A percentile compares a stretch with the other conserved stretches of the same genome.
Conservation (phyloP, 768 basidiomycete species). For the Tephrocybe rancida region DNA sequence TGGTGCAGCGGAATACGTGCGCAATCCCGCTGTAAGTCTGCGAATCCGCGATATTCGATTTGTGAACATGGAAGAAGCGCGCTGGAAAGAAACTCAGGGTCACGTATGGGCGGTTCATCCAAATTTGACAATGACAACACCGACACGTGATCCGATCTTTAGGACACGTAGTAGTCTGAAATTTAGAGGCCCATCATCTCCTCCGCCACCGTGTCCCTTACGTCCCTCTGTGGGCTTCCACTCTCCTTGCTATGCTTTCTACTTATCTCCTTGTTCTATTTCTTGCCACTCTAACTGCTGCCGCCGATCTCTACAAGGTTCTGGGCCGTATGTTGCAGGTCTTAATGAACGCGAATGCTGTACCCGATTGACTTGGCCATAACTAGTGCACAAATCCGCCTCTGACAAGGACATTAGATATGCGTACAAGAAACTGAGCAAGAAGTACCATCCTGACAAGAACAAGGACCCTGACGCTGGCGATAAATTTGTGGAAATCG, state of each 20-base stretch:
- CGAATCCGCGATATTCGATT: constrained; percentile 18
- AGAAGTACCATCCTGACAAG: constrained; percentile 94
- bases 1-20: constrained; percentile 8
- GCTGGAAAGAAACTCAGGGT: neutral
- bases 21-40: constrained; percentile 3
- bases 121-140: neutral
- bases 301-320: constrained; percentile 80
- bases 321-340: constrained; percentile 75
- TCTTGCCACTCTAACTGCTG: constrained; percentile 41
- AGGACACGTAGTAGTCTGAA: constrained; percentile 21
- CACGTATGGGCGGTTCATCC: neutral
- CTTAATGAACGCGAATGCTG: constrained; percentile 21
- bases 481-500: constrained; percentile 87
- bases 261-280: constrained; percentile 38
- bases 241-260: constrained; percentile 34
- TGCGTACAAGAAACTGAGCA: constrained; percentile 88
- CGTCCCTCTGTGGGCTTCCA: constrained; percentile 9
- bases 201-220: constrained; percentile 1
- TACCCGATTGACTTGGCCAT: constrained; percentile 14
- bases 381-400: constrained; percentile 68
- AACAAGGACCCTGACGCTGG: constrained; percentile 85
- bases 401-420: constrained; percentile 89
- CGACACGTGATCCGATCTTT: constrained; percentile 15
- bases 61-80: constrained; percentile 15
- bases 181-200: constrained; percentile 14